Conservation (phyloP, 2,329 filamentous ascomycete genomes). For the Emergomyces pasteurianus region DNA sequence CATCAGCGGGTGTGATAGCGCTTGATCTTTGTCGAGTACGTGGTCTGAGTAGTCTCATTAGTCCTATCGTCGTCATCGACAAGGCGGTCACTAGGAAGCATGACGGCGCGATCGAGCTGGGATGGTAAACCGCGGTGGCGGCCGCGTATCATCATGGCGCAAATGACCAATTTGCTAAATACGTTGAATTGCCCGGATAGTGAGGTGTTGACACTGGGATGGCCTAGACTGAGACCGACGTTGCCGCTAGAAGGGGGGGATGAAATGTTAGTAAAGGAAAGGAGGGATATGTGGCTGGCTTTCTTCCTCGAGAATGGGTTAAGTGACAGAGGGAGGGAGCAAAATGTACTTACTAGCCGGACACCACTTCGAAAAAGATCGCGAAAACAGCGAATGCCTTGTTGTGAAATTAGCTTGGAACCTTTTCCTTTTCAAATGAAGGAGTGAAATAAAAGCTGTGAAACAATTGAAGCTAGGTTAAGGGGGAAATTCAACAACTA, state of each 20-base stretch:
- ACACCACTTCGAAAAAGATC: conserved; percentile 34
- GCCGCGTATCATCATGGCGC: conserved; percentile 44
- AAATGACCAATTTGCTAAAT: conserved; percentile 42
- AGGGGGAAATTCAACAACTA: neutral
- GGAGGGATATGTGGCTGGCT: neutral
- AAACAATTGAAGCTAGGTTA: neutral
- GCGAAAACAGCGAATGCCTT: conserved; percentile 11
- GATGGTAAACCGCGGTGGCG: conserved; percentile 45
- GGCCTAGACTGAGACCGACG: conserved; percentile 24
- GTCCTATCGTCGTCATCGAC: conserved; percentile 30
- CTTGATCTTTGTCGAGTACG: neutral
- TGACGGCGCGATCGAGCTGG: conserved; percentile 37
- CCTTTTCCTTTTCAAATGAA: neutral
- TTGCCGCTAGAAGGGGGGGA: conserved; percentile 17
- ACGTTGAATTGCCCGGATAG: conserved; percentile 36
- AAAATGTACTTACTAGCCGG: conserved; percentile 24
- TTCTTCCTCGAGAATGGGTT: neutral
- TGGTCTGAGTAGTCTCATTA: neutral
- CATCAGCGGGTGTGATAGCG: neutral
- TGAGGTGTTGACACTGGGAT: conserved; percentile 19
- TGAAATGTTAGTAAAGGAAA: neutral
- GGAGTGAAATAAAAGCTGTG: neutral
- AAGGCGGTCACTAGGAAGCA: conserved; percentile 28
- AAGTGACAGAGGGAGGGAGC: neutral
- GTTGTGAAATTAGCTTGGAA: neutral